Base-by-base conservation (phyloP, 1,284 basidiomycete species). In the Melampsora larici-populina region DNA sequence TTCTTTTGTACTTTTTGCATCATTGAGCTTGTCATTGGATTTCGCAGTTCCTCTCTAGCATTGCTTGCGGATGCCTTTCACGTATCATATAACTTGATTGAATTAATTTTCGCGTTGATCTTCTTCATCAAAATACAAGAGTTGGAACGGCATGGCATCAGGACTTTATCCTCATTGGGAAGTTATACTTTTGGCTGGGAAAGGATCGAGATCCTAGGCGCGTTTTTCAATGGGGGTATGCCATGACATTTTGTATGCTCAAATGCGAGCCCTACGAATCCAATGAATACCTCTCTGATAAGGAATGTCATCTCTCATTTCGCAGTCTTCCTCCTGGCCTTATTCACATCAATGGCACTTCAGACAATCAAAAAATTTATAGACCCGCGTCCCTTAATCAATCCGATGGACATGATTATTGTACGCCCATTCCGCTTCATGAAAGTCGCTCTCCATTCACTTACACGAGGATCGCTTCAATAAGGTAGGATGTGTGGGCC, bases 61-160 rank as follows among this genome's bases (percentile, higher is more conserved):
- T 70, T 79, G 13, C 55, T 79, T 15, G 79, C 79, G 6, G 79
- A 79, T 68, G 78, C 72, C 40, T 79, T 79, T 48, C 79, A 79
- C 48, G 66, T 79, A n/a, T 51, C 65, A n/a, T 71, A 67, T 64
- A 78, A 79, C 51, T 62, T 79, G 21, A 79, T 79, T 31, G 74
- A 78, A 21, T 79, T 77, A 48, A 62, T 79, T n/a, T 58, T 79
- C 24, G 78, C 79, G 17, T 60, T 79, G 18, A 58, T 76, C 24
- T 73, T 79, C 24, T 36, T 70, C 11, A 36, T 40, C 29, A 65
- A 65, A 65, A 31, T n/a, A 8, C 29, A 31, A 65, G n/a, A 58
- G 24, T 11, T n/a, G 9, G 55, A 58, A 58, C 55, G 55, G 8
- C n/a, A 58, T 58, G 55, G n/a, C 18, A 5, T 29, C 11, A 29